phyloP scores from a whole-genome alignment of 2,329 filamentous ascomycete species.

The Zymoseptoria pseudotritici region DNA sequence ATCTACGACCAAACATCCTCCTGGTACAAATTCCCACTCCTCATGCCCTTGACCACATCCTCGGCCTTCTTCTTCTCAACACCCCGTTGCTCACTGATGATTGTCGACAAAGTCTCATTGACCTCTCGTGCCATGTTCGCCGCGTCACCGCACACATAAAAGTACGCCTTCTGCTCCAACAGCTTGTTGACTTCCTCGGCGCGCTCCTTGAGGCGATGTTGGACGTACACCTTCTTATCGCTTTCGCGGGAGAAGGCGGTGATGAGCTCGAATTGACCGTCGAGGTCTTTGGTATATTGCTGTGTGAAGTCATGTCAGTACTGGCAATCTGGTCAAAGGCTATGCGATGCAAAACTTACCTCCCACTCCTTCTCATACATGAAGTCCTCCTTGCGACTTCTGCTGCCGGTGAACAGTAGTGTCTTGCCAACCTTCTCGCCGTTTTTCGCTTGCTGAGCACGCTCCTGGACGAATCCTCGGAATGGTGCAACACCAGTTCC shows the following conservation, averaged over 20 bases:
- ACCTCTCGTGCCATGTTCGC: slow-evolving; percentile 61
- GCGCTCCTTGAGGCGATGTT: slow-evolving; percentile 80
- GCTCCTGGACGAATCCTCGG: slow-evolving; percentile 89
- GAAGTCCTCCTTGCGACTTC: slow-evolving; percentile 82
- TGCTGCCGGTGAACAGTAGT: slow-evolving; percentile 90
- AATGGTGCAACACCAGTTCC: slow-evolving; percentile 96
- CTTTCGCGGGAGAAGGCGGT: slow-evolving; percentile 92
- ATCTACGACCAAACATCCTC: slow-evolving; percentile 63
- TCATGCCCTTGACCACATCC: slow-evolving; percentile 95
- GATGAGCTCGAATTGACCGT: slow-evolving; percentile 82
- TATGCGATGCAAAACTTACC: slow-evolving; percentile 50
- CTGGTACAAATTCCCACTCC: slow-evolving; percentile 91
- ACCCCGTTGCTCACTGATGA: slow-evolving; percentile 75
- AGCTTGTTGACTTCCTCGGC: slow-evolving; percentile 81
- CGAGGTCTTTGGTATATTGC: slow-evolving; percentile 76
- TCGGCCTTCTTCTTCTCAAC: slow-evolving; percentile 82
- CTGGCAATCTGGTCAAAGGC: neutral
- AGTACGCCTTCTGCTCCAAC: slow-evolving; percentile 78
- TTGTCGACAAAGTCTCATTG: slow-evolving; percentile 70
- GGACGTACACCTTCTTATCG: slow-evolving; percentile 87
- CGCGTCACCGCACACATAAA: slow-evolving; percentile 97
- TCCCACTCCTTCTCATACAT: slow-evolving; percentile 88
- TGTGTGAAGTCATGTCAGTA: slow-evolving; percentile 43
- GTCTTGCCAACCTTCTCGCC: slow-evolving; percentile 81
- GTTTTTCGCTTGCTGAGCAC: slow-evolving; percentile 70